phyloP scores from a whole-genome alignment of 1,284 basidiomycete species.

The Rhodotorula sp. region DNA sequence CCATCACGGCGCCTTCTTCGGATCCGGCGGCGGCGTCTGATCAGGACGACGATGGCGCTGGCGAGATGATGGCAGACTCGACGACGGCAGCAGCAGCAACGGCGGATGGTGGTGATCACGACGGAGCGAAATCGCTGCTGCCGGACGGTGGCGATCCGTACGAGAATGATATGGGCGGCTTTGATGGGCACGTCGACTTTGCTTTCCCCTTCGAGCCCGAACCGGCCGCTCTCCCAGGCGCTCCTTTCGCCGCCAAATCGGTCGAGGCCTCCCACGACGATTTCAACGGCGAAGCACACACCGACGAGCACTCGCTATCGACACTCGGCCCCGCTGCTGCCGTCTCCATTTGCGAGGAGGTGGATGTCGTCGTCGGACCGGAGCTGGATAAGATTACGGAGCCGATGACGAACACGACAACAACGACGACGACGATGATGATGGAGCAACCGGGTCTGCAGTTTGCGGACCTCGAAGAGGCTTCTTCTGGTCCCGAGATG shows the following conservation, averaged over 20 bases:
- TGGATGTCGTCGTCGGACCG: no score
- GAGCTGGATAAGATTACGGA: no score
- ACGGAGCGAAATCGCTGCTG: neutral
- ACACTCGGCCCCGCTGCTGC: no score
- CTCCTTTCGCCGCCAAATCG: no score
- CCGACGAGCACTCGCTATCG: no score
- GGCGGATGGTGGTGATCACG: neutral
- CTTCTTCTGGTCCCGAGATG: neutral
- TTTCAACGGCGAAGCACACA: no score
- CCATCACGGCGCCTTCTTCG: neutral
- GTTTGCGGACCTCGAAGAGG: neutral
- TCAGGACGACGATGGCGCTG: neutral
- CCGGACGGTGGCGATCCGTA: neutral
- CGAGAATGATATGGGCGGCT: conserved; percentile 10
- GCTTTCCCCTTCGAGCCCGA: no score
- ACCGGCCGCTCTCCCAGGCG: no score
- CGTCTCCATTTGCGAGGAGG: no score
- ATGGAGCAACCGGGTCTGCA: no score
- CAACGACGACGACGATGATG: neutral
- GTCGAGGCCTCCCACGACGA: no score
- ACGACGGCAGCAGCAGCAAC: no score
- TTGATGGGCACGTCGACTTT: conserved; percentile 1
- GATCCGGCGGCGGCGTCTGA: neutral
- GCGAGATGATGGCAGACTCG: neutral
- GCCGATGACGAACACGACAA: neutral